Percentiles rank a stretch among this genome's conserved stretches.
phyloP scores from a whole-genome alignment of 805 yeast species.

The Candida alai region DNA sequence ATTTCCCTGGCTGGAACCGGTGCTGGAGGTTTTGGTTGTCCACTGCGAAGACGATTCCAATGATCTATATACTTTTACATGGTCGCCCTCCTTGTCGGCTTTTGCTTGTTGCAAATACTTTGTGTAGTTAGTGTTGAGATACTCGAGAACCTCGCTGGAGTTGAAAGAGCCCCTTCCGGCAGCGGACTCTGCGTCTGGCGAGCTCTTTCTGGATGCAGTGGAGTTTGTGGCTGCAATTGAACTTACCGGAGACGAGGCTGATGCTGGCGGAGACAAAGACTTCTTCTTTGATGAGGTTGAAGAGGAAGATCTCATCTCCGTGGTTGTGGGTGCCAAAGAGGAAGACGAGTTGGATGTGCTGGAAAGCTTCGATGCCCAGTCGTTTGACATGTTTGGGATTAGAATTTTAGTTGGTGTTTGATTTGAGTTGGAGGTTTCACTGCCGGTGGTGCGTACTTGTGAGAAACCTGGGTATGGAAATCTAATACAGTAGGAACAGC shows the following conservation, averaged over 20 bases:
- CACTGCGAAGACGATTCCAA: constrained; percentile 22
- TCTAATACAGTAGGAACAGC: no score
- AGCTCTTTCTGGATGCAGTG: constrained; percentile 1
- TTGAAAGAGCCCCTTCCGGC: constrained; percentile 14
- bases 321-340: not conserved
- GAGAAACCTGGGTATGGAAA: no score
- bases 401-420: not conserved
- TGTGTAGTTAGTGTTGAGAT: constrained; percentile 15
- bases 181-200: constrained; percentile 4
- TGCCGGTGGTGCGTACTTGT: no score
- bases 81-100: constrained; percentile 17
- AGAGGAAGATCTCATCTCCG: no score
- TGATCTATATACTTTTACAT: constrained; percentile 18
- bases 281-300: no score
- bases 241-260: not conserved
- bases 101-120: constrained; percentile 17
- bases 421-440: not conserved
- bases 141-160: constrained; percentile 17
- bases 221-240: not conserved
- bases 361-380: constrained; percentile 16
- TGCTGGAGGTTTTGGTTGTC: constrained; percentile 13
- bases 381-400: constrained; percentile 11
- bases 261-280: no score
- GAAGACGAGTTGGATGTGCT: not conserved
- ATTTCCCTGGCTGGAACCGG: not conserved